Conservation (phyloP, 2,329 filamentous ascomycete species). For the Ceratocystis albifundus region DNA sequence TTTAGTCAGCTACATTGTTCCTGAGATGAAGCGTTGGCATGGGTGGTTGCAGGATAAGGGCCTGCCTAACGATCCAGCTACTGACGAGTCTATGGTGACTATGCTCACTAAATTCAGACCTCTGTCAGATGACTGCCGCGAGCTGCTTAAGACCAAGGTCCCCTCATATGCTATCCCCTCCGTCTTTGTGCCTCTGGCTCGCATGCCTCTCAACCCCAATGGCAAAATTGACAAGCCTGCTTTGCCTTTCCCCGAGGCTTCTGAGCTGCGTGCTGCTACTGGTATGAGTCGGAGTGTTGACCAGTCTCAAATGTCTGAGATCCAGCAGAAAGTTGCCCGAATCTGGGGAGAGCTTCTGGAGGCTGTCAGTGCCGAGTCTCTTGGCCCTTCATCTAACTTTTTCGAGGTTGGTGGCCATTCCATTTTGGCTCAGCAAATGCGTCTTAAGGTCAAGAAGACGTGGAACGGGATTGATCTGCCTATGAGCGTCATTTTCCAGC, state of each 20-base stretch:
- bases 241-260: constrained; percentile 54
- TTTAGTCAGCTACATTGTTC: constrained; percentile 82
- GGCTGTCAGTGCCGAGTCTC: constrained; percentile 23
- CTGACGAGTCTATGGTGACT: constrained; percentile 24
- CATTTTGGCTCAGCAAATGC: constrained; percentile 48
- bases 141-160: constrained; percentile 31
- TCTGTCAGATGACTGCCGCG: constrained; percentile 32
- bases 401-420: constrained; percentile 34
- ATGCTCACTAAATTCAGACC: constrained; percentile 34
- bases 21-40: constrained; percentile 63
- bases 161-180: constrained; percentile 31
- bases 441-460: constrained; percentile 27
- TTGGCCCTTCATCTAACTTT: constrained; percentile 30
- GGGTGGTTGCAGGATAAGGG: constrained; percentile 43
- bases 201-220: constrained; percentile 44
- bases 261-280: constrained; percentile 21
- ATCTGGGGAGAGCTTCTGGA: constrained; percentile 25
- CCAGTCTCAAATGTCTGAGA: constrained; percentile 36
- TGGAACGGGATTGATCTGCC: constrained; percentile 28
- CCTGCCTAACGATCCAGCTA: constrained; percentile 18
- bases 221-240: constrained; percentile 70
- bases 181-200: constrained; percentile 29
- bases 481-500: constrained; percentile 29
- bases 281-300: constrained; percentile 31
- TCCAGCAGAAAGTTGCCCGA: constrained; percentile 26